phyloP scores from a whole-genome alignment of 2,329 filamentous ascomycete genomes.

The Elsinoe batatas region DNA sequence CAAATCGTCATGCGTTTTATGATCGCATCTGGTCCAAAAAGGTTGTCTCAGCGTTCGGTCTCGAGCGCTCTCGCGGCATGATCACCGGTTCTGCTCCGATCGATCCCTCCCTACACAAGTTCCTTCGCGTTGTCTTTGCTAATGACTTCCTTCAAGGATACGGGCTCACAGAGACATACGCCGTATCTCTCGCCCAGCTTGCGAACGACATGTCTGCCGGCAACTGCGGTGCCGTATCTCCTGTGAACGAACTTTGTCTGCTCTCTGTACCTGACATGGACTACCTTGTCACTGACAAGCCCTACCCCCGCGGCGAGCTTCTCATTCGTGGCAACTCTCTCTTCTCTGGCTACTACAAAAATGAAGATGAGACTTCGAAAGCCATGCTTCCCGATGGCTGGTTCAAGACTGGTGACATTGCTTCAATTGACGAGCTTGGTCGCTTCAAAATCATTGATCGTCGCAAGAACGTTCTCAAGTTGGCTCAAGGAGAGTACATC shows the following conservation, averaged over 20 bases:
- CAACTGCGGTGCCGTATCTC: slow-evolving; percentile 14
- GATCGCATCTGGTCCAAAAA: slow-evolving; percentile 13
- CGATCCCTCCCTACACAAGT: slow-evolving; percentile 13
- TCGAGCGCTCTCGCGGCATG: slow-evolving; percentile 13
- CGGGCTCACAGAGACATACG: slow-evolving; percentile 15
- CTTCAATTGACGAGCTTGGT: slow-evolving; percentile 14
- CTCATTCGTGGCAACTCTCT: slow-evolving; percentile 15
- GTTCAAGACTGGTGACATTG: slow-evolving; percentile 81
- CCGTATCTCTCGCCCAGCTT: slow-evolving; percentile 11
- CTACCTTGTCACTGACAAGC: slow-evolving; percentile 13
- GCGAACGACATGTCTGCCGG: slow-evolving; percentile 11
- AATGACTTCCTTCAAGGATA: slow-evolving; percentile 14
- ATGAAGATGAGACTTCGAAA: slow-evolving; percentile 76
- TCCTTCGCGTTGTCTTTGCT: slow-evolving; percentile 13
- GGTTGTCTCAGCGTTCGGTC: slow-evolving; percentile 12
- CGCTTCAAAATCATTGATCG: slow-evolving; percentile 17
- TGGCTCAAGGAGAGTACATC: slow-evolving; percentile 16
- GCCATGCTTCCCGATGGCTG: slow-evolving; percentile 79
- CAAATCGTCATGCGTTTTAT: slow-evolving; percentile 14
- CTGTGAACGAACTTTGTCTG: slow-evolving; percentile 12
- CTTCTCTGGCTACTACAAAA: slow-evolving; percentile 71
- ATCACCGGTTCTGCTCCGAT: slow-evolving; percentile 14
- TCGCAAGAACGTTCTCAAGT: slow-evolving; percentile 16
- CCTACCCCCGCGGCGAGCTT: slow-evolving; percentile 15
- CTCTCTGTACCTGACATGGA: slow-evolving; percentile 14